A percentile compares a stretch with the other conserved stretches of the same genome.
Conservation (phyloP, 306 rosid genomes). For the Ormosia emarginata region DNA sequence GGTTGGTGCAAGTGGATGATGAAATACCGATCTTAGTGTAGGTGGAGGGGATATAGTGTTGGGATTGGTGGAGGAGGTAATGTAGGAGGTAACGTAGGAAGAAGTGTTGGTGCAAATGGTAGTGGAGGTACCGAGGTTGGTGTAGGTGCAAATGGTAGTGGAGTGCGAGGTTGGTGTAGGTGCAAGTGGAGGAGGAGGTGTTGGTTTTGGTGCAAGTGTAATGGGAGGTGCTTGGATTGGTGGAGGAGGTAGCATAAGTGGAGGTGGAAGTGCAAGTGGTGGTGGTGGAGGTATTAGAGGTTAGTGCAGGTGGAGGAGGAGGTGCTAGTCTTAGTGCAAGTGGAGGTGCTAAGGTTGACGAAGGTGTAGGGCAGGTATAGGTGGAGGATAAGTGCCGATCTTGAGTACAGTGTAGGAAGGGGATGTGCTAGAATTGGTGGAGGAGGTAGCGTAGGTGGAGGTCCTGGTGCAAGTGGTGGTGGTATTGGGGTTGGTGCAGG, state of each 20-base stretch:
- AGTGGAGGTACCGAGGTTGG: not conserved
- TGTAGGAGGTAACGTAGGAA: not conserved
- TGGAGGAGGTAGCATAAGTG: not conserved
- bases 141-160: not conserved
- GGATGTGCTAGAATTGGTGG: not conserved
- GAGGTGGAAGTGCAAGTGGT: not conserved
- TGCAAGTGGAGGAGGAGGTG: not conserved
- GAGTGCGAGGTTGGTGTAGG: not conserved
- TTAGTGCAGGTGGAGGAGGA: not conserved
- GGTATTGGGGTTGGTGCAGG: not conserved
- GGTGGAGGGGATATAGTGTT: not conserved
- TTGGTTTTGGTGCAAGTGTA: not conserved
- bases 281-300: not conserved
- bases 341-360: not conserved
- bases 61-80: not conserved
- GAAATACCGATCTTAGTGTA: not conserved
- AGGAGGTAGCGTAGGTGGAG: not conserved
- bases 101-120: not conserved
- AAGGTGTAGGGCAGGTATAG: not conserved
- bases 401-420: not conserved
- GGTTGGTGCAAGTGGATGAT: rapidly evolving
- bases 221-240: not conserved
- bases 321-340: not conserved
- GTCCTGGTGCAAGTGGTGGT: not conserved
- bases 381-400: not conserved